Percentiles rank a stretch among this genome's conserved stretches.
phyloP scores from a whole-genome alignment of 2,329 filamentous ascomycete genomes.

The Zarea fungicola region DNA sequence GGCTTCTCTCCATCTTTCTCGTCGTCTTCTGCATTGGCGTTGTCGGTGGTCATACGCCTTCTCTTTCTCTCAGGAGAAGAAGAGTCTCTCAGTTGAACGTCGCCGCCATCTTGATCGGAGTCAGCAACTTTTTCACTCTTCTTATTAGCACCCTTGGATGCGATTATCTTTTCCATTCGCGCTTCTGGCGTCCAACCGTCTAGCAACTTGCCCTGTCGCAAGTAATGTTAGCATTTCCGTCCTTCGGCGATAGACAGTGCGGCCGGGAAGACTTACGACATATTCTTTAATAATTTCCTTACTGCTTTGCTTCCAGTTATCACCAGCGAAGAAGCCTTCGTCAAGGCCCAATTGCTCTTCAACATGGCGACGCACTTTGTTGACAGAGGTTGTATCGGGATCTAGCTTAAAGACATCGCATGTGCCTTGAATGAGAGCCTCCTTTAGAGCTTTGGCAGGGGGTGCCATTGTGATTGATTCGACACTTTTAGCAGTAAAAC shows the following conservation, averaged over 20 bases:
- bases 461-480: slow-evolving; percentile 32
- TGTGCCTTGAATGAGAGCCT: slow-evolving; percentile 43
- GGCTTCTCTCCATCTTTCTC: slow-evolving; percentile 15
- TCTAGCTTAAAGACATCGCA: slow-evolving; percentile 39
- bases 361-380: slow-evolving; percentile 48
- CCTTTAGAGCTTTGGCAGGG: slow-evolving; percentile 37
- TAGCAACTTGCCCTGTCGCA: slow-evolving; percentile 29
- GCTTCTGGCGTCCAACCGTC: slow-evolving; percentile 29
- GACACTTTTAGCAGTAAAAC: not conserved
- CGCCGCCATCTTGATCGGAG: slow-evolving; percentile 18
- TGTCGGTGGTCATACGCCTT: slow-evolving; percentile 14
- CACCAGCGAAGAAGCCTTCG: slow-evolving; percentile 43
- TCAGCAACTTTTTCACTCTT: slow-evolving; percentile 26
- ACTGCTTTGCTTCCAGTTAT: slow-evolving; percentile 53
- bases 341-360: slow-evolving; percentile 45
- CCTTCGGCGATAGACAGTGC: not conserved
- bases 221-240: slow-evolving; percentile 7
- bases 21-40: slow-evolving; percentile 15
- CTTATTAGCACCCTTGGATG: slow-evolving; percentile 34
- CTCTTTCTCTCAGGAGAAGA: slow-evolving; percentile 11
- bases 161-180: not conserved
- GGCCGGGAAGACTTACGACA: slow-evolving; percentile 39
- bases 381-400: slow-evolving; percentile 49
- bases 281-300: slow-evolving; percentile 51
- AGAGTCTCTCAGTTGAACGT: not conserved